A percentile compares a stretch with the other conserved stretches of the same genome.
These are phyloP conservation scores for Huntiella savannae DNA, from an alignment of 2,329 filamentous ascomycete genomes.

Conservation along the genomic window DNA sequence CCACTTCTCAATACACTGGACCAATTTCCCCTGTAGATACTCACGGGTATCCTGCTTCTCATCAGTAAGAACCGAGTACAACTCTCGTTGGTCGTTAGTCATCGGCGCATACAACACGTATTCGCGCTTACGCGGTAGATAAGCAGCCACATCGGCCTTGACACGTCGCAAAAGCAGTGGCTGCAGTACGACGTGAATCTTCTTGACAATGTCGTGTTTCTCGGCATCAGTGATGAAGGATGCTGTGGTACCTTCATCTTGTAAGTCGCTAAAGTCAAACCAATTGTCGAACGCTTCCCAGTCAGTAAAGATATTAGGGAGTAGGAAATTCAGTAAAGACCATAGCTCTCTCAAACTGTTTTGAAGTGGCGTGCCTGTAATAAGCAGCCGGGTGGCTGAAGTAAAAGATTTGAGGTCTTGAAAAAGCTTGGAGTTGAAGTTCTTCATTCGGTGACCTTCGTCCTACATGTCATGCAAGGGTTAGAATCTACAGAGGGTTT, in stretches of 20 bases:
- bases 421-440: slow-evolving; percentile 82
- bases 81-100: slow-evolving; percentile 72
- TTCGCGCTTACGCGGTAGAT: slow-evolving; percentile 89
- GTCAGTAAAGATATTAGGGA: slow-evolving; percentile 84
- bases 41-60: slow-evolving; percentile 43
- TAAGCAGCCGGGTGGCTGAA: slow-evolving; percentile 76
- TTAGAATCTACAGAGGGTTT: slow-evolving; percentile 1
- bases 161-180: slow-evolving; percentile 73
- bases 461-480: slow-evolving; percentile 32
- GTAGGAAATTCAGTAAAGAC: slow-evolving; percentile 82
- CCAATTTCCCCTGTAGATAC: slow-evolving; percentile 65
- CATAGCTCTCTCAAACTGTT: slow-evolving; percentile 92
- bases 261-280: slow-evolving; percentile 90
- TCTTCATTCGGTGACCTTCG: slow-evolving; percentile 93
- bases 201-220: slow-evolving; percentile 35
- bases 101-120: slow-evolving; percentile 90
- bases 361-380: slow-evolving; percentile 86
- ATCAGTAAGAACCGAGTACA: slow-evolving; percentile 52
- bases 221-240: slow-evolving; percentile 63
- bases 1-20: slow-evolving; percentile 35
- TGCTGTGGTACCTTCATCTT: slow-evolving; percentile 62
- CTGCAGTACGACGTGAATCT: slow-evolving; percentile 82
- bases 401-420: slow-evolving; percentile 73
- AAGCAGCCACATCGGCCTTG: slow-evolving; percentile 80
- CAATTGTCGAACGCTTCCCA: slow-evolving; percentile 84